A percentile compares a stretch with the other conserved stretches of the same genome.
phyloP scores from a whole-genome alignment of 768 basidiomycete genomes.

The Leccinellum rugosiceps region DNA sequence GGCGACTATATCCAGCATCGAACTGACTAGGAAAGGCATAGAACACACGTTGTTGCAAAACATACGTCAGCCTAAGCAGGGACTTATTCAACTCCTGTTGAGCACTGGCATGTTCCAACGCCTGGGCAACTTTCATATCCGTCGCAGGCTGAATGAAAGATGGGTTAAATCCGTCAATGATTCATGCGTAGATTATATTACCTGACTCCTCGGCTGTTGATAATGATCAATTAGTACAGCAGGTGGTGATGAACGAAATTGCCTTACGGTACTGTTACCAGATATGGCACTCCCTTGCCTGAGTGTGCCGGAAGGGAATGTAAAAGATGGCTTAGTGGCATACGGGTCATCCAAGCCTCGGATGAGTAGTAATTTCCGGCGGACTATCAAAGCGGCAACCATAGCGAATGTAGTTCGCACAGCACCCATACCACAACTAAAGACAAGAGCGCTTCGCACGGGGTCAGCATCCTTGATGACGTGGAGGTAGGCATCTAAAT shows the following conservation, averaged over 20 bases:
- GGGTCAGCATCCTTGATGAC: constrained; percentile 83
- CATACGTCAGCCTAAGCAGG: constrained; percentile 71
- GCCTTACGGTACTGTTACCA: constrained; percentile 49
- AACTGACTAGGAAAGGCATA: background rate
- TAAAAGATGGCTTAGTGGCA: constrained; percentile 35
- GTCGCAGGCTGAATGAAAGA: constrained; percentile 35
- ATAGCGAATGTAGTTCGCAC: constrained; percentile 97
- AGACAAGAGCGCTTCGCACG: constrained; percentile 76
- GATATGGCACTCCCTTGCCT: constrained; percentile 29
- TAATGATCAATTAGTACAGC: constrained; percentile 1
- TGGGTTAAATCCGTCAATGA: constrained; percentile 8
- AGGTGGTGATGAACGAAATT: background rate
- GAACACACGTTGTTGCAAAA: constrained; percentile 71
- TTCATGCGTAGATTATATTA: constrained; percentile 7
- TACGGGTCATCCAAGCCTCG: constrained; percentile 80
- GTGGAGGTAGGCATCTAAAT: constrained; percentile 88
- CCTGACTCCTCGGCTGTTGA: constrained; percentile 29
- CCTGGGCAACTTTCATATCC: constrained; percentile 57
- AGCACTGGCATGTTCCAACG: constrained; percentile 70
- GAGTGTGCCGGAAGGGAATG: constrained; percentile 4
- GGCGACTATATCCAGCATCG: background rate
- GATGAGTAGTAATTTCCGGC: constrained; percentile 67
- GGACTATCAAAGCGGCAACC: constrained; percentile 86
- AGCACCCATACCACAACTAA: constrained; percentile 96
- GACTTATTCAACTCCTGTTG: constrained; percentile 80